Percentiles rank a stretch among this genome's conserved stretches.
Conservation (phyloP, 371 early-diverging fungal genomes). For the Mortierella polycephala region DNA sequence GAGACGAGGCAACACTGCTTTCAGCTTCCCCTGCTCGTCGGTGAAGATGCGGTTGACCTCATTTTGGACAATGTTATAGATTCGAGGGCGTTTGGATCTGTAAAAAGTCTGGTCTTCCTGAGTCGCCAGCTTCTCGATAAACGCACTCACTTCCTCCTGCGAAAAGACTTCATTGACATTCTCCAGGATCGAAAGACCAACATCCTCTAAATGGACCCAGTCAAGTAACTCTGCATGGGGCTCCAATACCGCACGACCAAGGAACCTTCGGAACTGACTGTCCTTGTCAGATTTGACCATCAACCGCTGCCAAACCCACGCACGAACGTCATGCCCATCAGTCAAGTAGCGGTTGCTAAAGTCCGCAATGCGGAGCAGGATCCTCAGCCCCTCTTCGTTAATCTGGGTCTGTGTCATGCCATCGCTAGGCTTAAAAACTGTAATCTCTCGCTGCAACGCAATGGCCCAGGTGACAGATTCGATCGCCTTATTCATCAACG, state of each 20-base stretch:
- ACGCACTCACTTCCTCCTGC: constrained; percentile 21
- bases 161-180: constrained; percentile 9
- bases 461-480: constrained; percentile 42
- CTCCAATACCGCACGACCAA: constrained; percentile 18
- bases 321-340: background rate
- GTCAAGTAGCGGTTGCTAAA: constrained; percentile 28
- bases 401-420: constrained; percentile 29
- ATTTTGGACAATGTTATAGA: constrained; percentile 3
- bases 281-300: constrained; percentile 16
- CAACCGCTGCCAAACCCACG: constrained; percentile 23
- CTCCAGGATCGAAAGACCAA: constrained; percentile 8
- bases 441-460: constrained; percentile 32
- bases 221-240: constrained; percentile 34
- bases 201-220: constrained; percentile 38
- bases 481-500: constrained; percentile 27
- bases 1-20: background rate
- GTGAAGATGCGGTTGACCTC: constrained; percentile 6
- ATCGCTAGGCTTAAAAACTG: constrained; percentile 25
- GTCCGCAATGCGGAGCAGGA: constrained; percentile 34
- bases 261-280: constrained; percentile 1
- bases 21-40: background rate
- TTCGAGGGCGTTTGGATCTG: constrained; percentile 10
- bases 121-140: constrained; percentile 26
- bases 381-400: constrained; percentile 24
- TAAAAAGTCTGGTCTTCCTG: constrained; percentile 29